These are phyloP conservation scores for Dothistroma septosporum DNA, from an alignment of 2,329 filamentous ascomycete species.

Conservation along the genomic window DNA sequence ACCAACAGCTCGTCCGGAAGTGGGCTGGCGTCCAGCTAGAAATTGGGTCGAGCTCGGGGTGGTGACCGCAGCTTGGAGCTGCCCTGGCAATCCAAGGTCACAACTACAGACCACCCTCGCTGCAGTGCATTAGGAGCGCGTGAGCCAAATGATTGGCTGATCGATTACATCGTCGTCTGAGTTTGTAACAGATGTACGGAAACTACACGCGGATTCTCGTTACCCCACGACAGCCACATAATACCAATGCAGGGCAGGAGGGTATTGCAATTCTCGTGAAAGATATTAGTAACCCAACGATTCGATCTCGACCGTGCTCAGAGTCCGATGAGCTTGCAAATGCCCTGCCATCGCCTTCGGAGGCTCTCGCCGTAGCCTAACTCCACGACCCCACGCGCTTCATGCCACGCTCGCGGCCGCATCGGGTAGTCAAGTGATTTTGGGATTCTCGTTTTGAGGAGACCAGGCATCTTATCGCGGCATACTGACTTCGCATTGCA, in stretches of 20 bases:
- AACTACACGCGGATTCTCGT: background rate
- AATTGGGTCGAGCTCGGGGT: slow-evolving; percentile 6
- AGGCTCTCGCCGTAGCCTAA: slow-evolving; percentile 45
- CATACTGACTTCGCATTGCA: slow-evolving; percentile 89
- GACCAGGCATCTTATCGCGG: slow-evolving; percentile 60
- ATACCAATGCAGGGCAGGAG: background rate
- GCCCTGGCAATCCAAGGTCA: slow-evolving; percentile 5
- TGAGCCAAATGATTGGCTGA: slow-evolving; percentile 8
- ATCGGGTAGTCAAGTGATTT: slow-evolving; percentile 78
- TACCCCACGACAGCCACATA: background rate
- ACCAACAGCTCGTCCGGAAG: slow-evolving; percentile 7
- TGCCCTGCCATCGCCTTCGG: slow-evolving; percentile 37
- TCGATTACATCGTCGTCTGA: background rate
- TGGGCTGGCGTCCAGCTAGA: slow-evolving; percentile 5
- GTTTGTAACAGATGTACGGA: background rate
- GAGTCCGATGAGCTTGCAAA: slow-evolving; percentile 37
- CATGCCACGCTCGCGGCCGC: slow-evolving; percentile 36
- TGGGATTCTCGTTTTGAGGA: slow-evolving; percentile 72
- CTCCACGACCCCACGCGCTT: slow-evolving; percentile 46
- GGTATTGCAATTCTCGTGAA: background rate
- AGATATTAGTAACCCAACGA: background rate
- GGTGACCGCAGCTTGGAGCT: slow-evolving; percentile 7
- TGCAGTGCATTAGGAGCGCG: background rate
- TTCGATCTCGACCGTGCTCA: slow-evolving; percentile 7
- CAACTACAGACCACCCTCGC: background rate